Evolutionary conservation across 2,329 filamentous ascomycete species (phyloP), one percentile per base, ranked within the genome.

Genomic region (Aaosphaeria pasadenensis): DNA sequence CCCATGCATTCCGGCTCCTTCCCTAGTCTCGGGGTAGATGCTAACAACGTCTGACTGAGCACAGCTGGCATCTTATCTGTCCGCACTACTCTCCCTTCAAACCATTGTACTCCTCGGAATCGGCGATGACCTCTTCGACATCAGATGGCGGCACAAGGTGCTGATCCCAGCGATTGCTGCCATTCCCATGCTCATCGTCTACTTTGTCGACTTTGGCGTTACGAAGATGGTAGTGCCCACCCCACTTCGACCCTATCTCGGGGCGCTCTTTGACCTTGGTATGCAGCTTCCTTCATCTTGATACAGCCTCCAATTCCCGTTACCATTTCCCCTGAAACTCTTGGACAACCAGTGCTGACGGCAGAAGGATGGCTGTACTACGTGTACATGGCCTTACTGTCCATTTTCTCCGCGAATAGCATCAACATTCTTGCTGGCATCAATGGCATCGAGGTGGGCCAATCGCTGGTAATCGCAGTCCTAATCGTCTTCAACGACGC

Each of bases 381-480:
- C 74, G 76, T 86, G 64, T 99, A 97, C 79, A 99, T 99, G 94
- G 89, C 90, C 45, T 87, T 88, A 48, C 82, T 99, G 58, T 89
- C 92, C 67, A 99, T 99, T 71, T 99, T 99, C 77, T 95, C 91
- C 59, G 91, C 94, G 5, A 97, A 99, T 75, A 91, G 90, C 71
- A 99, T 99, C 81, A 99, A 99, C 77, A 99, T 99, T 74, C 78
- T 99, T n/a, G 94, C 94, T 0, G 94, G 94, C n/a, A 89, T 99
- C 72, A 99, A 99, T 71, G 94, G 94, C 47, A 94, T 99, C 68
- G 94, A 99, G 71, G 94, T 97, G 47, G 85, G 88, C 7, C 94
- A 99, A 74, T 96, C 91, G 50, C 77, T 99, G 53, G 88, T 96
- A 54, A 89, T 99, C 66, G 92, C 91, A 29, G 71, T 85, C 45